These are phyloP conservation scores for Balamuthia mandrillaris DNA, from an alignment of 208 protist genomes.

Conservation along the genomic window DNA sequence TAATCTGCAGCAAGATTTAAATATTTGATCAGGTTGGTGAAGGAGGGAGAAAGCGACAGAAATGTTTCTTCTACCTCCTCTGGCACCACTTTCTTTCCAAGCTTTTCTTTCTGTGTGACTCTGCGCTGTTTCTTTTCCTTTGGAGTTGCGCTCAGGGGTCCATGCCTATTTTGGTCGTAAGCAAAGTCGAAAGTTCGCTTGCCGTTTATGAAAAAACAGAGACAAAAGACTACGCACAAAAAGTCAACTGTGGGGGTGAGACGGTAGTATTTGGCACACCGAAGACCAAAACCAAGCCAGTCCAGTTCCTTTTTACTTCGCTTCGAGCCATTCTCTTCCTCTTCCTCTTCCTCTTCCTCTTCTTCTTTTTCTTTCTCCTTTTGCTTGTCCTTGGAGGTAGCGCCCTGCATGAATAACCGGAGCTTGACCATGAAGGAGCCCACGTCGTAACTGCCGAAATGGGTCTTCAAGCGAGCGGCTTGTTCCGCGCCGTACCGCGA, in stretches of 20 bases:
- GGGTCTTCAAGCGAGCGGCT: background rate
- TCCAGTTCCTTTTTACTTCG: background rate
- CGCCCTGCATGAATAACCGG: background rate
- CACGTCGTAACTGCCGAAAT: background rate
- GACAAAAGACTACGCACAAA: background rate
- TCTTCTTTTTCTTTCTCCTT: background rate
- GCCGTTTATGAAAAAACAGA: background rate
- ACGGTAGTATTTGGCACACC: background rate
- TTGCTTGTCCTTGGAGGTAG: background rate
- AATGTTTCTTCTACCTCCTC: too few relatives aligned
- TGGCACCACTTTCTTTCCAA: background rate
- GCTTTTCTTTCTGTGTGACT: background rate
- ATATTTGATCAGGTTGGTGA: background rate
- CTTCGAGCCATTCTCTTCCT: background rate
- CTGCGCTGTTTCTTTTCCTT: constrained; percentile 36
- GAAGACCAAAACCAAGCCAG: background rate
- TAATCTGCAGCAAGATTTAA: background rate
- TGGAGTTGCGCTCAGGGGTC: background rate
- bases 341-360: background rate
- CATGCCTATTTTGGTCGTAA: background rate
- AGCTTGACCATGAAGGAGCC: constrained; percentile 9
- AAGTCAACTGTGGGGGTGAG: constrained; percentile 15
- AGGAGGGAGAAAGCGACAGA: background rate
- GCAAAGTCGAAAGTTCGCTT: background rate
- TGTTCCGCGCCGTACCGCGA: constrained; percentile 4